A percentile compares a stretch with the other conserved stretches of the same genome.
These are phyloP conservation scores for Penicillium coffeae DNA, from an alignment of 495 filamentous ascomycete species.

Conservation along the genomic window DNA sequence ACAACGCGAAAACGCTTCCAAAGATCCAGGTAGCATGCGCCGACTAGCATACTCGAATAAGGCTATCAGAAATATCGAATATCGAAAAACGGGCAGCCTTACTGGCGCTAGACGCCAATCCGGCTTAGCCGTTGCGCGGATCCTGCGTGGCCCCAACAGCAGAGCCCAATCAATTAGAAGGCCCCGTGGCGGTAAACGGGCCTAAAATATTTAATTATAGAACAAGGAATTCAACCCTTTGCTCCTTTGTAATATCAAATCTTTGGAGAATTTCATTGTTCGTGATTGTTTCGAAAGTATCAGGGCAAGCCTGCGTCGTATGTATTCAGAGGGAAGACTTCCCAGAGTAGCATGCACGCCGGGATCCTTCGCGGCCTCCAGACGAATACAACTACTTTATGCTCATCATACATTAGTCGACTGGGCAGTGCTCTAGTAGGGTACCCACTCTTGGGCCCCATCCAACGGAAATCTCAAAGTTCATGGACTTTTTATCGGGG, in stretches of 20 bases:
- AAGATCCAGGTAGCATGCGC: too few species aligned
- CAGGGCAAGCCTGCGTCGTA: too few species aligned
- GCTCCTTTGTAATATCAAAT: too few species aligned
- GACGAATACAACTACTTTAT: not conserved
- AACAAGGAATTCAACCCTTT: too few species aligned
- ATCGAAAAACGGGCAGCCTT: too few species aligned
- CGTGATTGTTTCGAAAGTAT: too few species aligned
- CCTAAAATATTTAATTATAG: not conserved
- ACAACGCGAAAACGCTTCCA: too few species aligned
- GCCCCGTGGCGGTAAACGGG: not conserved
- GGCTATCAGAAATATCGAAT: too few species aligned
- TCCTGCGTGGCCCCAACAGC: not conserved
- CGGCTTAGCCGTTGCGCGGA: not conserved
- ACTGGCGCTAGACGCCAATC: not conserved
- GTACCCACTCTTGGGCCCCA: not conserved
- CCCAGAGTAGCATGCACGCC: too few species aligned
- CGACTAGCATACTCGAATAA: too few species aligned
- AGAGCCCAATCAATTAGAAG: not conserved
- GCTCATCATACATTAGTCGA: not conserved
- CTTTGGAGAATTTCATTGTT: too few species aligned
- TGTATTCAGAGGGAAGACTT: too few species aligned
- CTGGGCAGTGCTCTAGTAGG: not conserved
- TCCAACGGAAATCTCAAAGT: not conserved
- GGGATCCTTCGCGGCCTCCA: not conserved
- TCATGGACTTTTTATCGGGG: not conserved